Evolutionary conservation across 768 basidiomycete species (phyloP), one percentile per base, ranked within the genome.

Genomic region (Pisolithus tinctorius): DNA sequence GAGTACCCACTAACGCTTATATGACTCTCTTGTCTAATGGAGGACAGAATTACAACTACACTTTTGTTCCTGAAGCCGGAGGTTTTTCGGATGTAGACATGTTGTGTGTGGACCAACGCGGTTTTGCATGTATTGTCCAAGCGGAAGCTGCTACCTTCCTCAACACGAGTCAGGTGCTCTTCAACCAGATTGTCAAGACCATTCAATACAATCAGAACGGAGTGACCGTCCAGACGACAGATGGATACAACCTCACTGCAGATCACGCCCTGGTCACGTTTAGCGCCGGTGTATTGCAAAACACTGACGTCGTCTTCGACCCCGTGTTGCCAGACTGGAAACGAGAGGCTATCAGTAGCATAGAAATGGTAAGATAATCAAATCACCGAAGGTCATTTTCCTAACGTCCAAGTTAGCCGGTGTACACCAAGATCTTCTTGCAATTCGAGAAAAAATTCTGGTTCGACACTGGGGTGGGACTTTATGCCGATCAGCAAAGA

Each of bases 381-480:
- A 34, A 39, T 34, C 6, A n/a, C 2, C 48, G 16, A n/a, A 4
- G 9, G 16, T 13, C 27, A 1, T 53, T 54, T 49, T 41, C 17
- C 46, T 57, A 4, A 3, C 6, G 36, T 16, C n/a, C 4, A 36
- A 20, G 13, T 17, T 45, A 76, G 74, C 73, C 70, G 6, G 82
- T 76, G 1, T 86, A 82, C 54, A 82, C 84, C 3, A 85, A 85
- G 63, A 83, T 86, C 25, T 85, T 84, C 64, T 59, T 85, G 45
- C 75, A 81, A 54, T 86, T 85, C 58, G 70, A 77, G 0, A 59
- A 75, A 49, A 81, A 79, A 25, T 86, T 86, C 62, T 85, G 78
- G 78, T 77, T 75, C 50, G 64, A 71, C 26, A 77, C 75, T 0
- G 61, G 78, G 67, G 58, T 69, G 67, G 81, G 71, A 7, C 59